A percentile compares a stretch with the other conserved stretches of the same genome.
Conservation (phyloP, 768 basidiomycete species). For the Hygrophorus russula region DNA sequence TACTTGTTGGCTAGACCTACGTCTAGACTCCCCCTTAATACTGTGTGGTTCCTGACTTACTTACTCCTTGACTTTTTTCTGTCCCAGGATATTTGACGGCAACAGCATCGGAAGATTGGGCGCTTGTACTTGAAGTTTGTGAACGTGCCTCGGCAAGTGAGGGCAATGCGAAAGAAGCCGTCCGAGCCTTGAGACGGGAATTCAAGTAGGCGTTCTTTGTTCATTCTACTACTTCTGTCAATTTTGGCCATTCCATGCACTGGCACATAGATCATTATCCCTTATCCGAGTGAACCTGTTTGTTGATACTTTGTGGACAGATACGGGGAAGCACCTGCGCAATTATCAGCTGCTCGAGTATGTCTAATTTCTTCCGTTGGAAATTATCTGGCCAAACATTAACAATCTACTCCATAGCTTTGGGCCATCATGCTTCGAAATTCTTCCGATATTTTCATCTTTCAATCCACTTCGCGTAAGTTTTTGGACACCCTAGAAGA, state of each 20-base stretch:
- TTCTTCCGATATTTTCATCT: conserved; percentile 58
- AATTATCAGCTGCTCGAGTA: conserved; percentile 68
- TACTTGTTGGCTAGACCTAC: neutral
- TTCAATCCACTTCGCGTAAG: conserved; percentile 61
- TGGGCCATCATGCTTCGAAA: conserved; percentile 91
- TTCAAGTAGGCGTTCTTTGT: conserved; percentile 51
- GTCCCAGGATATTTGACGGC: conserved; percentile 61
- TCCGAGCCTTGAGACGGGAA: conserved; percentile 69
- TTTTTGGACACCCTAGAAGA: conserved; percentile 76
- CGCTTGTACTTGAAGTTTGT: conserved; percentile 74
- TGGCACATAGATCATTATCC: neutral
- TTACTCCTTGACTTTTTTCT: neutral
- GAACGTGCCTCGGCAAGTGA: conserved; percentile 71
- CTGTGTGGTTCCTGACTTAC: conserved; percentile 1
- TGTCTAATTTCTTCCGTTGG: conserved; percentile 14
- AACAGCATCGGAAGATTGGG: conserved; percentile 74
- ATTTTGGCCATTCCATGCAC: neutral
- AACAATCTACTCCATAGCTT: conserved; percentile 31
- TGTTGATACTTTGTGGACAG: conserved; percentile 20
- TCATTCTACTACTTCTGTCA: neutral
- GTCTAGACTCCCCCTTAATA: neutral
- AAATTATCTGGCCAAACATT: conserved; percentile 1
- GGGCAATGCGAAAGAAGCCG: conserved; percentile 70
- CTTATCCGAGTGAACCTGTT: conserved; percentile 4
- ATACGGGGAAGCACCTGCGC: conserved; percentile 65